Conservation (phyloP, 768 basidiomycete species). For the Boletus barrowsii region DNA sequence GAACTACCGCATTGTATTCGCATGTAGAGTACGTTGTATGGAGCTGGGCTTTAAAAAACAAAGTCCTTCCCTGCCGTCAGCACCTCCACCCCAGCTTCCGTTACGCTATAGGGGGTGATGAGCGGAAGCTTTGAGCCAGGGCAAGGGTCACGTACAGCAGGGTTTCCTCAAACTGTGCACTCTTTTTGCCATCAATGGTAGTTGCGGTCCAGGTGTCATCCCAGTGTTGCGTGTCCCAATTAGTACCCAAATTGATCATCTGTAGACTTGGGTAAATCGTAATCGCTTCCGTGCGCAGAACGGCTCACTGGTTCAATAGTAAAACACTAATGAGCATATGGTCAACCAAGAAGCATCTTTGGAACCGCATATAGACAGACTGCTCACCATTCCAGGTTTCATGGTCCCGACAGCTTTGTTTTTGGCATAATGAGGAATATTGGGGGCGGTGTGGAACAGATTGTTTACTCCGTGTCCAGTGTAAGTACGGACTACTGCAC, state of each 20-base stretch:
- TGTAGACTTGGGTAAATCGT: conserved; percentile 32
- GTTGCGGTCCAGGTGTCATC: conserved; percentile 96
- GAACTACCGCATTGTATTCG: conserved; percentile 21
- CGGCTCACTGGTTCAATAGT: conserved; percentile 73
- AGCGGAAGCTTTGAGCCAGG: conserved; percentile 12
- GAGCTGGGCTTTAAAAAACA: conserved; percentile 19
- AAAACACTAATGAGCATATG: conserved; percentile 45
- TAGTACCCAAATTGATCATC: conserved; percentile 90
- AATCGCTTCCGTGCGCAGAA: neutral
- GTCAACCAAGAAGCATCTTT: conserved; percentile 5
- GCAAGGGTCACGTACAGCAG: conserved; percentile 64
- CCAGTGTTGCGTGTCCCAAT: conserved; percentile 81
- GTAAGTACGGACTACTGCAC: conserved; percentile 88
- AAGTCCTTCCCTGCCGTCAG: conserved; percentile 58
- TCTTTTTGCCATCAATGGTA: conserved; percentile 84
- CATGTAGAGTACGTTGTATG: conserved; percentile 21
- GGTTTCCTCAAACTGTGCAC: conserved; percentile 98
- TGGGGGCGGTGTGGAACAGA: conserved; percentile 81
- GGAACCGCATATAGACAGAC: neutral
- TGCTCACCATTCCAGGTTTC: conserved; percentile 87
- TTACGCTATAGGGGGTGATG: conserved; percentile 56
- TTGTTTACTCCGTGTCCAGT: conserved; percentile 90
- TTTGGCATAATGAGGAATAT: conserved; percentile 92
- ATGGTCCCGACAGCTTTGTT: conserved; percentile 91
- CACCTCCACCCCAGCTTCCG: conserved; percentile 86